A percentile compares a stretch with the other conserved stretches of the same genome.
phyloP scores from a whole-genome alignment of 1,139 yeast genomes.

The Debaryomycetaceae sp. region DNA sequence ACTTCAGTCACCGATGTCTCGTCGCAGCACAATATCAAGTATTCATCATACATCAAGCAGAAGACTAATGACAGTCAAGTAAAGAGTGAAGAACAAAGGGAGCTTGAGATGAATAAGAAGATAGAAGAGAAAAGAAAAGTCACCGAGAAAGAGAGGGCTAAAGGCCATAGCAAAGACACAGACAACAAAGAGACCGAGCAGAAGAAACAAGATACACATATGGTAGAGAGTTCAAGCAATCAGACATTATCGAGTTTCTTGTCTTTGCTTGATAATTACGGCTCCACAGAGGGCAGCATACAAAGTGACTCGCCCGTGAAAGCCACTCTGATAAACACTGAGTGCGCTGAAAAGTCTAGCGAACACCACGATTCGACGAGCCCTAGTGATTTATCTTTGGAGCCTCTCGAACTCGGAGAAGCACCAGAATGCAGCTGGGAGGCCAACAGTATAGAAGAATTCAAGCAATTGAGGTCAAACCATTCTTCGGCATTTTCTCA shows the following conservation, averaged over 20 bases:
- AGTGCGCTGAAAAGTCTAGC: neutral
- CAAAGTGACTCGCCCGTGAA: slow-evolving; percentile 9
- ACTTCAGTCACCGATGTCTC: slow-evolving; percentile 6
- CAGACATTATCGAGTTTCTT: slow-evolving; percentile 17
- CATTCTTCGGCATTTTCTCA: slow-evolving; percentile 1
- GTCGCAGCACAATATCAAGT: slow-evolving; percentile 7
- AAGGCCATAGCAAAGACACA: neutral
- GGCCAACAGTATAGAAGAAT: neutral
- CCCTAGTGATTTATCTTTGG: neutral
- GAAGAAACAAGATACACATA: neutral
- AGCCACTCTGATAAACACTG: neutral
- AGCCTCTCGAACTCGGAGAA: neutral
- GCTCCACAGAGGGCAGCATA: slow-evolving; percentile 7
- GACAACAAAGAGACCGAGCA: neutral
- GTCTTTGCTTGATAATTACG: slow-evolving; percentile 23
- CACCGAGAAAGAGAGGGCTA: neutral
- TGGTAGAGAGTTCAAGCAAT: slow-evolving; percentile 9
- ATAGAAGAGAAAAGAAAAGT: neutral
- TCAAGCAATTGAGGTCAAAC: neutral
- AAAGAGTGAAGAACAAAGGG: neutral
- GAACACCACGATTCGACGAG: neutral
- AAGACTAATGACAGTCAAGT: neutral
- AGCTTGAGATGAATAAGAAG: neutral
- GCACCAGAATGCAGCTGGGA: neutral
- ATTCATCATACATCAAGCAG: slow-evolving; percentile 13